phyloP scores from a whole-genome alignment of 192 early-diverging fungal species.

The Rhizoclosmatium sp. region DNA sequence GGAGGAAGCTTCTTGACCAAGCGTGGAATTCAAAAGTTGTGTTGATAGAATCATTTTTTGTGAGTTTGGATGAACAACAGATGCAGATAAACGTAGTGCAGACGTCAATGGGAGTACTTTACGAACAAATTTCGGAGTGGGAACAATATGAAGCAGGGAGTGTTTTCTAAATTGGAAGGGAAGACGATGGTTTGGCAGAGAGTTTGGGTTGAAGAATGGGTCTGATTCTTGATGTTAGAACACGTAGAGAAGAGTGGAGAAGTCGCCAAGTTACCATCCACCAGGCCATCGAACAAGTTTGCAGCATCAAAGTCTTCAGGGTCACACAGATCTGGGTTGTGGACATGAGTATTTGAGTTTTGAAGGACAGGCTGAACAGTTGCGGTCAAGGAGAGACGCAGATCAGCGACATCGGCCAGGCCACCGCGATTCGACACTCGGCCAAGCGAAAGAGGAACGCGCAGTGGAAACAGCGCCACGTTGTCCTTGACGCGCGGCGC shows the following conservation, averaged over 20 bases:
- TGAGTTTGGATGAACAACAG: neutral
- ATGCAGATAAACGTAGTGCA: neutral
- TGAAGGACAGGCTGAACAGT: constrained; percentile 11
- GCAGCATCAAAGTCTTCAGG: constrained; percentile 28
- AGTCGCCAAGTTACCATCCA: constrained; percentile 13
- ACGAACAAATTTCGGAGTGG: constrained; percentile 5
- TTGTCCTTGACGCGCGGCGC: neutral
- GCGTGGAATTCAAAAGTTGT: neutral
- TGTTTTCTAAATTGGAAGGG: constrained; percentile 31
- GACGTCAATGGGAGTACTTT: neutral
- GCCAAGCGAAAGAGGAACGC: neutral
- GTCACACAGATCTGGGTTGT: neutral
- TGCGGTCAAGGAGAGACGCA: constrained; percentile 18
- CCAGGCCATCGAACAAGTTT: constrained; percentile 31
- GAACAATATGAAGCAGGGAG: neutral
- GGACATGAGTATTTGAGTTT: neutral
- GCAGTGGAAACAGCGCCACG: neutral
- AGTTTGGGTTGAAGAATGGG: constrained; percentile 36
- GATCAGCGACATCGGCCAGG: neutral
- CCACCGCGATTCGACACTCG: neutral
- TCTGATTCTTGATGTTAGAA: neutral
- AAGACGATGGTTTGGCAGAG: constrained; percentile 25
- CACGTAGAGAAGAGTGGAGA: too few species aligned
- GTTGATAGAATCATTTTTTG: neutral
- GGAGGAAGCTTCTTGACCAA: neutral